A percentile compares a stretch with the other conserved stretches of the same genome.
Evolutionary conservation across 2,329 filamentous ascomycete species (phyloP).

Genomic region (Ceratocystis destructans): DNA sequence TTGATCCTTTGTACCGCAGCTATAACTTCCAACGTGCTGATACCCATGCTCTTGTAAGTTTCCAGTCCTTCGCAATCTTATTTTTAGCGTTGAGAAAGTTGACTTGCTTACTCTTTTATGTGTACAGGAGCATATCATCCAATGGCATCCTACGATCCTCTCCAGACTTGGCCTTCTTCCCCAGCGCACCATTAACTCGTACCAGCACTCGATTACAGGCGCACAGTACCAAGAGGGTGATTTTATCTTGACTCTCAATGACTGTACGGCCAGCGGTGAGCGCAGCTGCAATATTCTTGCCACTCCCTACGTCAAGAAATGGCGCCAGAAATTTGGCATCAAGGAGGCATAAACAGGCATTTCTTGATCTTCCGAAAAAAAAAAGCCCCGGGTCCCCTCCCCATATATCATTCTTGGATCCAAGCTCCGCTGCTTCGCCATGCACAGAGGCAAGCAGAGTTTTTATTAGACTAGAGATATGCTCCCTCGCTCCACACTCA

Average conservation of each 20-base stretch:
- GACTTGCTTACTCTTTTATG: not conserved
- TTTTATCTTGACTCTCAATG: slow-evolving; percentile 64
- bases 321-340: slow-evolving; percentile 31
- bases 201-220: slow-evolving; percentile 44
- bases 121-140: slow-evolving; percentile 64
- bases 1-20: slow-evolving; percentile 79
- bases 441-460: not conserved
- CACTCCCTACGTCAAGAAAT: slow-evolving; percentile 35
- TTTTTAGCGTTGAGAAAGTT: not conserved
- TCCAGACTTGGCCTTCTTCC: slow-evolving; percentile 83
- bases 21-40: slow-evolving; percentile 98
- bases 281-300: slow-evolving; percentile 62
- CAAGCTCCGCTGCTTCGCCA: not conserved
- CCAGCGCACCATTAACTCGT: slow-evolving; percentile 70
- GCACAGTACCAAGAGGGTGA: slow-evolving; percentile 69
- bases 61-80: not conserved
- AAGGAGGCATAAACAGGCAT: slow-evolving; percentile 29
- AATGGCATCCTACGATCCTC: slow-evolving; percentile 94
- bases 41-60: slow-evolving; percentile 67
- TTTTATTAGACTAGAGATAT: not conserved
- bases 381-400: not conserved
- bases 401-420: not conserved
- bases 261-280: slow-evolving; percentile 47
- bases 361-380: not conserved
- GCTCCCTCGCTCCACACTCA: not conserved